Conservation (phyloP, 805 yeast species). For the Wickerhamiella spandovensis region DNA sequence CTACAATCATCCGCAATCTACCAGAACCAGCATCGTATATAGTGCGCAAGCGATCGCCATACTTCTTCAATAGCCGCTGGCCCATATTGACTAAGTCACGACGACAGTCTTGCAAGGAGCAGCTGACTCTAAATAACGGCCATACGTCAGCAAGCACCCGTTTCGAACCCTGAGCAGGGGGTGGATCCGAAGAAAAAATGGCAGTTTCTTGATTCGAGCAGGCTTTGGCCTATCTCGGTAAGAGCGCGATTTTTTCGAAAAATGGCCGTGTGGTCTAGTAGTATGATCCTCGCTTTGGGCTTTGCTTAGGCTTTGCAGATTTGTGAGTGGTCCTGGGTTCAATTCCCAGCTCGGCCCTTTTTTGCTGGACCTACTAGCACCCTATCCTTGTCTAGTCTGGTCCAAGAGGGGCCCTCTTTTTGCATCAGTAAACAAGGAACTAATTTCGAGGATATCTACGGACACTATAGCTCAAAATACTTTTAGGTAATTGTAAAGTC, state of each 20-base stretch:
- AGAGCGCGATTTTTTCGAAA: neutral
- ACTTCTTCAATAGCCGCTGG: neutral
- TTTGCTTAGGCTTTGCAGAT: neutral
- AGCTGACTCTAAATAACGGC: too few relatives aligned
- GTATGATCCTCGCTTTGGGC: slow-evolving; percentile 10
- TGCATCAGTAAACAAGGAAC: too few relatives aligned
- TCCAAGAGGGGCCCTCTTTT: too few relatives aligned
- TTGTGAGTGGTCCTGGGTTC: slow-evolving; percentile 9
- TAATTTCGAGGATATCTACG: neutral
- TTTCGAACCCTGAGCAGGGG: too few relatives aligned
- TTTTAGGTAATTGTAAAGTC: neutral
- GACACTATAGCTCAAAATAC: neutral
- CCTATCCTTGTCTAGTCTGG: too few relatives aligned
- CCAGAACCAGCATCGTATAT: slow-evolving; percentile 1
- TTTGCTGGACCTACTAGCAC: neutral
- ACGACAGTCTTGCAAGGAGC: too few relatives aligned
- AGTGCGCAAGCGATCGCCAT: neutral
- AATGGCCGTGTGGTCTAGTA: slow-evolving; percentile 7
- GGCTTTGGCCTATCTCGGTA: neutral
- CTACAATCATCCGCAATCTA: neutral
- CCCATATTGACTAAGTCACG: neutral
- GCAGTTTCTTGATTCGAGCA: too few relatives aligned
- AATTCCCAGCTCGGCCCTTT: slow-evolving; percentile 9
- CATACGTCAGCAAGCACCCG: too few relatives aligned
- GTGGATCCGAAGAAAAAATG: too few relatives aligned